These are phyloP conservation scores for Halophytophthora batemanensis DNA, from an alignment of 352 stramenopile genomes.

Conservation along the genomic window DNA sequence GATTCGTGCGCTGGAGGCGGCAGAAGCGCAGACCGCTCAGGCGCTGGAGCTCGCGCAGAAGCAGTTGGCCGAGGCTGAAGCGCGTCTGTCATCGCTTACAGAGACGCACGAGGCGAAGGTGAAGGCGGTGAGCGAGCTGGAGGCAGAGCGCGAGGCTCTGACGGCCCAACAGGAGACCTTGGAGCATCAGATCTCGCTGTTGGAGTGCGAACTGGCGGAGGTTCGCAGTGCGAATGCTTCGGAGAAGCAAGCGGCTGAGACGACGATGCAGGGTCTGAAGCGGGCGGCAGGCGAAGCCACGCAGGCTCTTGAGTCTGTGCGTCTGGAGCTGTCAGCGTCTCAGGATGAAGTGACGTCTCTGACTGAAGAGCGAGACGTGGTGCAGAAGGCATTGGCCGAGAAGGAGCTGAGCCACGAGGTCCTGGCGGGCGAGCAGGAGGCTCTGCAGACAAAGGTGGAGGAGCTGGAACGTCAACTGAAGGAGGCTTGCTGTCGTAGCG, in stretches of 20 bases:
- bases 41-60: constrained; percentile 15
- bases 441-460: constrained; percentile 10
- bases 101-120: constrained; percentile 15
- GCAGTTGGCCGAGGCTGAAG: constrained; percentile 17
- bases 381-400: constrained; percentile 4
- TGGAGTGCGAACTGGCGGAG: constrained; percentile 16
- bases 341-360: no score
- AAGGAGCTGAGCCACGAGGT: constrained; percentile 15
- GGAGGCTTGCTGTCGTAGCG: constrained; percentile 3
- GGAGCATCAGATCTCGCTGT: constrained; percentile 3
- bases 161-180: constrained; percentile 13
- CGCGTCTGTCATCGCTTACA: constrained; percentile 11
- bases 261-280: constrained; percentile 11
- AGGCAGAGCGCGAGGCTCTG: constrained; percentile 12
- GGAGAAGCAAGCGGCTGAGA: constrained; percentile 11
- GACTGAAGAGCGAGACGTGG: no score
- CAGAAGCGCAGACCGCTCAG: constrained; percentile 11
- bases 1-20: constrained; percentile 12
- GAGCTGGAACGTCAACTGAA: constrained; percentile 9
- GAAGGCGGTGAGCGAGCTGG: constrained; percentile 10
- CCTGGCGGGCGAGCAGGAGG: constrained; percentile 14
- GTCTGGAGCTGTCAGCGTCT: no score
- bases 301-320: constrained; percentile 6
- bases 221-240: constrained; percentile 14
- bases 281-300: constrained; percentile 5